Evolutionary conservation across 768 basidiomycete species (phyloP).

Genomic region (Cyclocybe cylindracea): DNA sequence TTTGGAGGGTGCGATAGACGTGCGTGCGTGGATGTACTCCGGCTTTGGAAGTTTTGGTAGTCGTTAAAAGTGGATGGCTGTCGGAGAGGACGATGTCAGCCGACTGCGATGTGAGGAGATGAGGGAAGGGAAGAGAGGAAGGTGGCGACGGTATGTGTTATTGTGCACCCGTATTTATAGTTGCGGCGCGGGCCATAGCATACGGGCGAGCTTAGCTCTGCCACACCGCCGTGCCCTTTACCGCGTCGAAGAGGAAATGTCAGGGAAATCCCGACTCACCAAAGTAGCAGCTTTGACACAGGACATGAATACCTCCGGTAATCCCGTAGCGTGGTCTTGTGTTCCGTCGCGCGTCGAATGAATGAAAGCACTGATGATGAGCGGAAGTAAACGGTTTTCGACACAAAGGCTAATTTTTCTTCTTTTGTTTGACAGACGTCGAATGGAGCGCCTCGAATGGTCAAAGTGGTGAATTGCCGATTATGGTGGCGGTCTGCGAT

Average conservation of each 20-base stretch:
- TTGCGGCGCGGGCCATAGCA: too few relatives aligned
- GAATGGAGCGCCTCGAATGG: constrained; percentile 5
- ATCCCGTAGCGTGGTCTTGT: constrained; percentile 5
- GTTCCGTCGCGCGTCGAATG: constrained; percentile 5
- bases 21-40: constrained; percentile 1
- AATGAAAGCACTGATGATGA: constrained; percentile 8
- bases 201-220: not conserved
- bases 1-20: not conserved
- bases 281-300: constrained; percentile 34
- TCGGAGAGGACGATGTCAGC: too few relatives aligned
- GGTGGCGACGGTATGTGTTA: too few relatives aligned
- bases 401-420: not conserved
- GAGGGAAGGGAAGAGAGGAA: too few relatives aligned
- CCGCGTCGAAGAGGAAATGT: not conserved
- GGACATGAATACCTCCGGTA: constrained; percentile 28
- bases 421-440: not conserved
- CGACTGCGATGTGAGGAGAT: too few relatives aligned
- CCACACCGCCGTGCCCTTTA: not conserved
- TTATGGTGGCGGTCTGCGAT: too few relatives aligned
- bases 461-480: too few relatives aligned
- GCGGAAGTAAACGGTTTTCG: not conserved
- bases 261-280: constrained; percentile 27
- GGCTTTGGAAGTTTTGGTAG: constrained; percentile 6
- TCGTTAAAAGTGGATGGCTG: not conserved
- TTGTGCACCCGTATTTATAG: too few relatives aligned